Conservation (phyloP, 352 stramenopile genomes). For the Phytopythium delawarense region DNA sequence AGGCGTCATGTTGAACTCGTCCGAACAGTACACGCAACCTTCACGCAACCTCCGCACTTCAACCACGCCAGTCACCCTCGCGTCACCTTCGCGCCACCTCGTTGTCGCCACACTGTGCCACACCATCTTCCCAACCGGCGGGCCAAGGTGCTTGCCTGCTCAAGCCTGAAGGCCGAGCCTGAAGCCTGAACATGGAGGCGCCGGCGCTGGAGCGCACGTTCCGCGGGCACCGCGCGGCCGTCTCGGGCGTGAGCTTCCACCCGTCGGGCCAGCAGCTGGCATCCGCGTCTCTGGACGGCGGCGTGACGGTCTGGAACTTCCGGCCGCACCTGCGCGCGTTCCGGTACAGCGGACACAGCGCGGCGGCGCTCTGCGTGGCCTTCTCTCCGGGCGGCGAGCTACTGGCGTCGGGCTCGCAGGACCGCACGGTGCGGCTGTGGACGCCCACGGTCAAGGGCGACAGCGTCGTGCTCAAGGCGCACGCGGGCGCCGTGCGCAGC, state of each 20-base stretch:
- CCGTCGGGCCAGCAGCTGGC: conserved; percentile 85
- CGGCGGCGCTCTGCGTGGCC: conserved; percentile 63
- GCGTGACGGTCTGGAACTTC: conserved; percentile 93
- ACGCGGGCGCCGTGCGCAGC: conserved; percentile 64
- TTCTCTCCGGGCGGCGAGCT: conserved; percentile 82
- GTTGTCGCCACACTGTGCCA: neutral
- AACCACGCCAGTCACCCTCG: neutral
- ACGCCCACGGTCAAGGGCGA: conserved; percentile 76
- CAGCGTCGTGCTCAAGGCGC: conserved; percentile 64
- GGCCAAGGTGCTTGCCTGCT: neutral
- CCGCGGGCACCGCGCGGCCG: conserved; percentile 72
- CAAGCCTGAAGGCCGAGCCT: neutral
- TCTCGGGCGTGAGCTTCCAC: conserved; percentile 80
- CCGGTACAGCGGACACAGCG: conserved; percentile 75
- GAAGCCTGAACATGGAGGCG: conserved; percentile 30
- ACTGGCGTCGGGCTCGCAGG: conserved; percentile 86
- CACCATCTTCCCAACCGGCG: neutral
- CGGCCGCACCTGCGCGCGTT: conserved; percentile 75
- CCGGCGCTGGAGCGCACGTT: conserved; percentile 88
- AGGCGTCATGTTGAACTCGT: neutral
- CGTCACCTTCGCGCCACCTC: conserved; percentile 10
- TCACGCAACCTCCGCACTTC: conserved; percentile 4
- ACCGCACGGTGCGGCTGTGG: conserved; percentile 91
- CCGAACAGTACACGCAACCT: neutral
- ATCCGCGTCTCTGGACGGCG: conserved; percentile 66